Percentiles rank a stretch among this genome's conserved stretches.
Evolutionary conservation across 345 rosid genomes (phyloP).

Genomic region (Pseudoturritis turrita): DNA sequence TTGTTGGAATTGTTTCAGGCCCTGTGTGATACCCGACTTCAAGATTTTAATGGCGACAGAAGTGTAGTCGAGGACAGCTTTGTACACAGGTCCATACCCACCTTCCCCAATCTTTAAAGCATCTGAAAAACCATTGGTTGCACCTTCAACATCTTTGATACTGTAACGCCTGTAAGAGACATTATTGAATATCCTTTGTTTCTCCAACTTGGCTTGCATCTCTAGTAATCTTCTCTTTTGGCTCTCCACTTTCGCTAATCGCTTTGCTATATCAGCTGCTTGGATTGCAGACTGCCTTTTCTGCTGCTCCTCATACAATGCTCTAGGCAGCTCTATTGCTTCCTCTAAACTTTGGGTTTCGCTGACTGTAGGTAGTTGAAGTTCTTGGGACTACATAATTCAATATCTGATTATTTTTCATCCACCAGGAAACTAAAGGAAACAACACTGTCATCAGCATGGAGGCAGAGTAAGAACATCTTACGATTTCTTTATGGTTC

Average conservation of each 20-base stretch:
- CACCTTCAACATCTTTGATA: constrained; percentile 54
- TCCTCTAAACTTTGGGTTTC: constrained; percentile 35
- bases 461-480: constrained; percentile 6
- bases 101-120: constrained; percentile 79
- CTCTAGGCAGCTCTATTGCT: constrained; percentile 34
- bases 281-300: constrained; percentile 38
- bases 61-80: constrained; percentile 45
- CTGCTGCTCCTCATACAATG: constrained; percentile 39
- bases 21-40: constrained; percentile 62
- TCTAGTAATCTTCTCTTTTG: constrained; percentile 44
- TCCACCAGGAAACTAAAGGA: background rate
- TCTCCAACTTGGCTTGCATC: constrained; percentile 37
- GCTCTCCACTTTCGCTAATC: constrained; percentile 38
- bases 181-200: constrained; percentile 22
- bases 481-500: constrained; percentile 42
- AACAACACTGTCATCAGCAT: background rate
- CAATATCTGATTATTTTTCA: background rate
- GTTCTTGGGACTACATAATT: constrained; percentile 32
- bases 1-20: constrained; percentile 65
- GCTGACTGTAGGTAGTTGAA: constrained; percentile 24
- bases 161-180: constrained; percentile 46
- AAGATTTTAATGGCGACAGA: constrained; percentile 69
- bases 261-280: constrained; percentile 37
- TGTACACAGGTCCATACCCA: constrained; percentile 80
- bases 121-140: constrained; percentile 53